Percentiles rank a stretch among this genome's conserved stretches.
Evolutionary conservation across 2,329 filamentous ascomycete species (phyloP).

Genomic region (Alternaria solani): DNA sequence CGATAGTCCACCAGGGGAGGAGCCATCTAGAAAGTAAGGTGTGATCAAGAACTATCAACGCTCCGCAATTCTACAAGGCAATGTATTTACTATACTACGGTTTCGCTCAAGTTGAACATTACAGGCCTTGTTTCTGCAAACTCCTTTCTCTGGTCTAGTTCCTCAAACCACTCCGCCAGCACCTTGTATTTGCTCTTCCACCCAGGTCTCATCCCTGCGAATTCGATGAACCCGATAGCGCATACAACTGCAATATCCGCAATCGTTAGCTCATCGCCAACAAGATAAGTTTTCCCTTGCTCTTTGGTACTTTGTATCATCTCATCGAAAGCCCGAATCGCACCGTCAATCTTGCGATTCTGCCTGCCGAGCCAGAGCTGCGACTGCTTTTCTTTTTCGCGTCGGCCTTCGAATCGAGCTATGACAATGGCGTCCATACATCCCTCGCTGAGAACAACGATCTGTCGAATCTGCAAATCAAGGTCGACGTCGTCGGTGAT

Average conservation of each 20-base stretch:
- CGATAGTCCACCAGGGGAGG: neutral
- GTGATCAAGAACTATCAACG: neutral
- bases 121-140: slow-evolving; percentile 29
- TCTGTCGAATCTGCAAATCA: slow-evolving; percentile 21
- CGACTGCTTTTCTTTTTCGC: slow-evolving; percentile 13
- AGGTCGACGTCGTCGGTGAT: slow-evolving; percentile 18
- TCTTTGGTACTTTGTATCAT: slow-evolving; percentile 12
- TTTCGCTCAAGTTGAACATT: slow-evolving; percentile 26
- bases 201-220: slow-evolving; percentile 8
- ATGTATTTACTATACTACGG: slow-evolving; percentile 11
- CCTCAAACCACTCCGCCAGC: slow-evolving; percentile 22
- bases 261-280: slow-evolving; percentile 21
- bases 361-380: slow-evolving; percentile 23
- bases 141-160: slow-evolving; percentile 19
- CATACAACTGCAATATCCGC: slow-evolving; percentile 28
- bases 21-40: neutral
- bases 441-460: slow-evolving; percentile 23
- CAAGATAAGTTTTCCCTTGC: slow-evolving; percentile 19
- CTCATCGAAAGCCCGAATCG: slow-evolving; percentile 20
- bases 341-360: slow-evolving; percentile 22
- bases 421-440: slow-evolving; percentile 29
- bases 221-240: slow-evolving; percentile 21
- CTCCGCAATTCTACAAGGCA: neutral
- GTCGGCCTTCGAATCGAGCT: slow-evolving; percentile 18
- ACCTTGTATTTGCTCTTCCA: slow-evolving; percentile 19